Base-by-base conservation (phyloP, 208 protist genomes). In the Zelonia costaricensis region DNA sequence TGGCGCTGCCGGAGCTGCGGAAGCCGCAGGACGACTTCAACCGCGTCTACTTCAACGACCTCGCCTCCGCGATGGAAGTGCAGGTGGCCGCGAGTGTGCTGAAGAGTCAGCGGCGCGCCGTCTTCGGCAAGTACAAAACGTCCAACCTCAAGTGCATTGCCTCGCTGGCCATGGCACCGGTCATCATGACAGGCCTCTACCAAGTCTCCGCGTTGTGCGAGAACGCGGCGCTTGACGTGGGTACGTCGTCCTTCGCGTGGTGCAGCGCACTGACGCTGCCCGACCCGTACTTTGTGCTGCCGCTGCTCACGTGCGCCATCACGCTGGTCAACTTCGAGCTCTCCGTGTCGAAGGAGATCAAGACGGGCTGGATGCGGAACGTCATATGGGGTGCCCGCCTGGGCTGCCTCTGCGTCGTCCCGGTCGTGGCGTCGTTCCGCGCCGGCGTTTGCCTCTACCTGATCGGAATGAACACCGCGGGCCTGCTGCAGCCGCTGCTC, bases 241-340 rank as follows among this genome's bases (percentile, higher is more conserved):
- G 84, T 39, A 80, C 74, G 31, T 79, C 78, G 18, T 82, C 84
- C 18, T 93, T 92, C 64, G 63, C 87, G 18, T 93, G 90, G 87
- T 91, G 82, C 60, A 58, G 73, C 10, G 78, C 90, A 18, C 66
- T 96, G 4, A 65, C 80, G 13, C 57, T 92, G 55, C 77, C 90
- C 13, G 90, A 96, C 53, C 90, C 90, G 0, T 76, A 82, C 58
- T 65, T 80, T 27, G 22, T 93, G 23, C 77, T 96, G 2, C 90
- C 90, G 15, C 27, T 78, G 7, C 31, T 65, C 13, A 89, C 77
- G 58, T 92, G 84, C 61, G 75, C 18, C 12, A 62, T 92, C 15
- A 88, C 85, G 35, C 67, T 96, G 25, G 48, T 86, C 20, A 96
- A 96, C 74, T 93, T 93, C 72, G 90, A 96, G 72, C 62, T 95